These are phyloP conservation scores for Biscogniauxia sp. DNA, from an alignment of 2,329 filamentous ascomycete species.

Conservation along the genomic window DNA sequence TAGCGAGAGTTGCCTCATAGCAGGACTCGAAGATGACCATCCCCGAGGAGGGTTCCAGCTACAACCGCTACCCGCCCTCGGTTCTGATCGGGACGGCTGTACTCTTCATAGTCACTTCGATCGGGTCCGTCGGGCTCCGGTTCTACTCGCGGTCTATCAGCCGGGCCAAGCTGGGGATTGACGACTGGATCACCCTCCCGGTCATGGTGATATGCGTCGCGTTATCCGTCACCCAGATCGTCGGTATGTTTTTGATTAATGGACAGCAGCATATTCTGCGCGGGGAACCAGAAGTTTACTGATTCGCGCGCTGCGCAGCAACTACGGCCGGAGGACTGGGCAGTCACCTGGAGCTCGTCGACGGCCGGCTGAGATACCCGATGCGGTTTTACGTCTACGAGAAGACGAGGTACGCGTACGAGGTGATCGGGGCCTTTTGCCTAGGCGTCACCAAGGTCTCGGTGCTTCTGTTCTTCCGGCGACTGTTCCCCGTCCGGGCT, in stretches of 20 bases:
- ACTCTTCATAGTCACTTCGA: neutral
- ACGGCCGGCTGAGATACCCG: neutral
- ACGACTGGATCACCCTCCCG: neutral
- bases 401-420: neutral
- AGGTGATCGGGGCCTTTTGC: neutral
- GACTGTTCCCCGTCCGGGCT: neutral
- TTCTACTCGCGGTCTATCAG: neutral
- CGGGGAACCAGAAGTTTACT: too few relatives aligned
- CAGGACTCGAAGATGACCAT: neutral
- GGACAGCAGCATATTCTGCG: neutral
- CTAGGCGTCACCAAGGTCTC: neutral
- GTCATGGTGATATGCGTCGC: neutral
- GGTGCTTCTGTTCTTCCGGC: neutral
- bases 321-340: neutral
- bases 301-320: neutral
- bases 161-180: neutral
- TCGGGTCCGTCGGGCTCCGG: neutral
- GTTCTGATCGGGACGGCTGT: neutral
- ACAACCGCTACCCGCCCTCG: neutral
- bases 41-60: neutral
- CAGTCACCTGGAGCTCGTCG: neutral
- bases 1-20: neutral
- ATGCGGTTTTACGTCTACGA: neutral
- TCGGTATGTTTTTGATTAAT: neutral
- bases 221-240: neutral